Evolutionary conservation across 164 flowering plant genomes (phyloP).

Genomic region (Taxillus chinensis): DNA sequence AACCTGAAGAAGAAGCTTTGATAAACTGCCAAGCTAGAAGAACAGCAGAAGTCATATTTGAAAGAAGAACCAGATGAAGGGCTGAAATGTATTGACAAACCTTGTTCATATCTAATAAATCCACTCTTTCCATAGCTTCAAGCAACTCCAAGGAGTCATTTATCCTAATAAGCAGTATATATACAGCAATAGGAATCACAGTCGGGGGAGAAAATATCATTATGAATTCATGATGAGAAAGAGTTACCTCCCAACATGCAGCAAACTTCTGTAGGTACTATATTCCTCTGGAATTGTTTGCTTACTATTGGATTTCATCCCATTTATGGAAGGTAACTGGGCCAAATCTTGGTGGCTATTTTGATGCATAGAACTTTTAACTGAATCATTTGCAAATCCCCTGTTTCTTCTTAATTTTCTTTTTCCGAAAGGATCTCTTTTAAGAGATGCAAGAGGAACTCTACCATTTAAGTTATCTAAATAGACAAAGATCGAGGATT

Average conservation of each 20-base stretch:
- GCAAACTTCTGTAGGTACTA: slow-evolving; percentile 39
- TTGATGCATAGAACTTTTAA: slow-evolving; percentile 11
- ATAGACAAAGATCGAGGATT: slow-evolving; percentile 3
- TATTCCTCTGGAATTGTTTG: slow-evolving; percentile 21
- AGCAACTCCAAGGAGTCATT: slow-evolving; percentile 59
- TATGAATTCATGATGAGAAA: neutral
- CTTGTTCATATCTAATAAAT: slow-evolving; percentile 73
- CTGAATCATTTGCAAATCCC: slow-evolving; percentile 20
- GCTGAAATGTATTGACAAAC: slow-evolving; percentile 20
- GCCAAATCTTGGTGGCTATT: slow-evolving; percentile 6
- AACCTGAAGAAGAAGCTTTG: slow-evolving; percentile 33
- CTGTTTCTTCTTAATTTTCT: slow-evolving; percentile 16
- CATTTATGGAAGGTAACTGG: slow-evolving; percentile 21
- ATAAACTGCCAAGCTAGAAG: slow-evolving; percentile 4
- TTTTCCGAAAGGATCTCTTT: slow-evolving; percentile 20
- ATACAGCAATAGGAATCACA: slow-evolving; percentile 3
- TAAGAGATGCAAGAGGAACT: slow-evolving; percentile 15
- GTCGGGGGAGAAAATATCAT: neutral
- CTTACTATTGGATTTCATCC: slow-evolving; percentile 13
- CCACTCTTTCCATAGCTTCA: slow-evolving; percentile 59
- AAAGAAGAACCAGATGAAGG: neutral
- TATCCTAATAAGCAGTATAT: slow-evolving; percentile 37
- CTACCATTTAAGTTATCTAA: slow-evolving; percentile 25
- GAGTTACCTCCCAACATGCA: slow-evolving; percentile 63
- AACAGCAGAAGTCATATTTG: neutral